A percentile compares a stretch with the other conserved stretches of the same genome.
Evolutionary conservation across 1,139 yeast genomes (phyloP).

Genomic region (Debaryomyces robertsiae): DNA sequence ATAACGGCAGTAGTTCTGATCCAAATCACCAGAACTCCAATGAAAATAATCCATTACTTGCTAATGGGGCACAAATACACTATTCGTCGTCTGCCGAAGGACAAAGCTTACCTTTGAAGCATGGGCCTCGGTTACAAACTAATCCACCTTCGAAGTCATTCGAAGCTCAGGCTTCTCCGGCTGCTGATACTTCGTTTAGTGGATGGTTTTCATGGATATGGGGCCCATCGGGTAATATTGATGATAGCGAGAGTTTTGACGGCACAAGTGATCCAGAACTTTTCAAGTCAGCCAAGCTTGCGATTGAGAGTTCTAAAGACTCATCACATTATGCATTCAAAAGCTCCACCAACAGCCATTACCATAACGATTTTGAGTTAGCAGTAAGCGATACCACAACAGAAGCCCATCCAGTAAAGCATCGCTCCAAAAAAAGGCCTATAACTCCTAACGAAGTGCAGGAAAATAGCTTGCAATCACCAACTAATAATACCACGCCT

Average conservation of each 20-base stretch:
- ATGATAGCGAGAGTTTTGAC: conserved; percentile 21
- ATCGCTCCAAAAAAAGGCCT: conserved; percentile 37
- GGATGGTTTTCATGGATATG: conserved; percentile 31
- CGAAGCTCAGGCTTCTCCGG: neutral
- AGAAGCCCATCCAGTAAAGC: conserved; percentile 42
- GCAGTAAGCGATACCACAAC: conserved; percentile 46
- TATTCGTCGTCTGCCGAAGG: neutral
- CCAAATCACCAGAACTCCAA: neutral
- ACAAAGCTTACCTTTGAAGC: neutral
- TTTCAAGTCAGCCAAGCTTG: conserved; percentile 36
- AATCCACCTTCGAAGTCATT: neutral
- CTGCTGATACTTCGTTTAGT: neutral
- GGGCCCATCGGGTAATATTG: conserved; percentile 19
- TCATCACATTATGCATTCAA: conserved; percentile 39
- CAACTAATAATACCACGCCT: conserved; percentile 1
- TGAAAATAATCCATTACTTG: conserved; percentile 3
- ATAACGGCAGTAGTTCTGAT: neutral
- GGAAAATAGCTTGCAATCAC: conserved; percentile 20
- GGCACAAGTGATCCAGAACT: conserved; percentile 27
- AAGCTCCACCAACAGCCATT: conserved; percentile 19
- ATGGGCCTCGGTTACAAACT: neutral
- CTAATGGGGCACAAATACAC: neutral
- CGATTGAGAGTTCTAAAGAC: conserved; percentile 39
- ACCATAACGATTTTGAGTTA: conserved; percentile 31
- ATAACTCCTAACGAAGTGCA: conserved; percentile 40